Evolutionary conservation across 2,329 filamentous ascomycete species (phyloP).

Genomic region (Ramichloridium luteum): DNA sequence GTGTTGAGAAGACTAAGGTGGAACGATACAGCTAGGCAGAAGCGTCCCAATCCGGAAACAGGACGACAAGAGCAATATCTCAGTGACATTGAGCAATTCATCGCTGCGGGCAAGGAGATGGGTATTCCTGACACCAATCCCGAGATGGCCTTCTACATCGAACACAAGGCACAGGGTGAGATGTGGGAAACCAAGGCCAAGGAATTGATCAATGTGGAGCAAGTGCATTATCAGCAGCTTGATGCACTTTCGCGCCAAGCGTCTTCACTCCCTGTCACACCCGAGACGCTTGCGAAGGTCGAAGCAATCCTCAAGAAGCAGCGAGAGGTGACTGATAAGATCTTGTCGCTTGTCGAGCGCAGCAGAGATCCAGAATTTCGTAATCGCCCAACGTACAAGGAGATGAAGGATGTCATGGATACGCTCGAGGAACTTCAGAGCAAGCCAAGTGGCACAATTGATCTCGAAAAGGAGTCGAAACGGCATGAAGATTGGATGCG

Average conservation of each 20-base stretch:
- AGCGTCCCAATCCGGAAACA: constrained; percentile 22
- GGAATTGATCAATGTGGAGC: constrained; percentile 82
- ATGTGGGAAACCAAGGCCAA: constrained; percentile 88
- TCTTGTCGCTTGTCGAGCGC: constrained; percentile 66
- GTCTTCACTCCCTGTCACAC: constrained; percentile 63
- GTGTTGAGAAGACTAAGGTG: constrained; percentile 78
- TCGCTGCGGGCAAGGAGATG: constrained; percentile 64
- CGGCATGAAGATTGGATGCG: constrained; percentile 99
- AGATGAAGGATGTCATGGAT: constrained; percentile 83
- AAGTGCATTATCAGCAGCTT: constrained; percentile 86
- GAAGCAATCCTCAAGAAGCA: constrained; percentile 94
- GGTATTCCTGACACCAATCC: constrained; percentile 71
- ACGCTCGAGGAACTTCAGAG: constrained; percentile 80
- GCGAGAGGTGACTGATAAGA: constrained; percentile 81
- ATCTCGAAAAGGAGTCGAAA: constrained; percentile 88
- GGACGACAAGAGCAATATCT: constrained; percentile 51
- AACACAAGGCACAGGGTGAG: constrained; percentile 64
- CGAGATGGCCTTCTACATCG: constrained; percentile 61
- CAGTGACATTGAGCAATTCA: constrained; percentile 64
- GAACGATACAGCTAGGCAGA: constrained; percentile 63
- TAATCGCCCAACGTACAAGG: constrained; percentile 72
- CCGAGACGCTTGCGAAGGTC: constrained; percentile 66
- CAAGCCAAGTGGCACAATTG: constrained; percentile 79
- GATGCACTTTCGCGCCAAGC: constrained; percentile 84
- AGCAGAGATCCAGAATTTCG: constrained; percentile 63